A percentile compares a stretch with the other conserved stretches of the same genome.
Evolutionary conservation across 352 stramenopile species (phyloP).

Genomic region (Pythium volutum): DNA sequence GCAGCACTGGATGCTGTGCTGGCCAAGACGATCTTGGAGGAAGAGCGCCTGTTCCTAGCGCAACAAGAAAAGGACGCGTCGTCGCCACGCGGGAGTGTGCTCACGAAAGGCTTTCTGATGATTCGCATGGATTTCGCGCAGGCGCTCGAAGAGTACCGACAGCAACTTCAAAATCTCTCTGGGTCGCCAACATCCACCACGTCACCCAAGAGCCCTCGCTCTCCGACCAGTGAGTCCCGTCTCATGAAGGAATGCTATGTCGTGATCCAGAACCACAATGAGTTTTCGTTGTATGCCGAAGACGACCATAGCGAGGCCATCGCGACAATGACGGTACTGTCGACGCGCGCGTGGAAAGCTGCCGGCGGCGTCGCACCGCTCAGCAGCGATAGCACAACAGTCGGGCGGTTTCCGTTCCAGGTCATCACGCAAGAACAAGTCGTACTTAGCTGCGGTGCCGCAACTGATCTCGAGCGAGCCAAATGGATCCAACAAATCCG

Average conservation of each 20-base stretch:
- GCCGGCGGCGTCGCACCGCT: slow-evolving; percentile 10
- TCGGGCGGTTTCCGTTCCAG: slow-evolving; percentile 53
- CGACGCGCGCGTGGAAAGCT: slow-evolving; percentile 42
- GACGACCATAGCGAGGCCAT: slow-evolving; percentile 23
- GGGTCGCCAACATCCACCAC: background rate
- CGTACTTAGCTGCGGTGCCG: slow-evolving; percentile 56
- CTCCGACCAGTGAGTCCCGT: background rate
- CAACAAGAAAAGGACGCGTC: background rate
- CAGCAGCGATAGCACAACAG: slow-evolving; percentile 9
- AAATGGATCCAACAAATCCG: slow-evolving; percentile 71
- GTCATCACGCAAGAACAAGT: slow-evolving; percentile 67
- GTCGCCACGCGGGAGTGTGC: slow-evolving; percentile 1
- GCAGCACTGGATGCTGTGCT: slow-evolving; percentile 29
- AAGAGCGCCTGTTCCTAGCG: slow-evolving; percentile 6
- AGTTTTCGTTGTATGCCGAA: slow-evolving; percentile 41
- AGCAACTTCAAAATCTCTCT: slow-evolving; percentile 1
- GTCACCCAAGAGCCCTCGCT: slow-evolving; percentile 17
- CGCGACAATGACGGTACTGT: slow-evolving; percentile 39
- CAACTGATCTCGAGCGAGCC: slow-evolving; percentile 50
- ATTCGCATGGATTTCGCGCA: slow-evolving; percentile 23
- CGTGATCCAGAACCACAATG: slow-evolving; percentile 45
- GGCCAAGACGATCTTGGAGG: slow-evolving; percentile 22
- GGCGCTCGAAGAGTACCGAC: slow-evolving; percentile 14
- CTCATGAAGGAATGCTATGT: slow-evolving; percentile 46
- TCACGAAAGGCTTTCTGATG: slow-evolving; percentile 21